Percentiles rank a stretch among this genome's conserved stretches.
These are phyloP conservation scores for Micromonas pusilla DNA, from an alignment of 139 green algal species.

Conservation along the genomic window DNA sequence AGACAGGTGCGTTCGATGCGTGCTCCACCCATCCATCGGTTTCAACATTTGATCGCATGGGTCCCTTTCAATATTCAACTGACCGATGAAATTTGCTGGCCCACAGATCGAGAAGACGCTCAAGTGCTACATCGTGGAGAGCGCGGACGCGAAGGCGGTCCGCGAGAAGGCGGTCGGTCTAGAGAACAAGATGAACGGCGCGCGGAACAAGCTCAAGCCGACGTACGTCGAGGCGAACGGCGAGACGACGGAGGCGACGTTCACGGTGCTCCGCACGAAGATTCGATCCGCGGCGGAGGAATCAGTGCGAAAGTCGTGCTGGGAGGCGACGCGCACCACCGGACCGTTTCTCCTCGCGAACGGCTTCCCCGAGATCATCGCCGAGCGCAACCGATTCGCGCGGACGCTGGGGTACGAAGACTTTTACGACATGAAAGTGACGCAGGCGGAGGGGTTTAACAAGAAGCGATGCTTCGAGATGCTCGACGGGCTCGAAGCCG, in stretches of 20 bases:
- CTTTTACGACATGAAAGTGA: conserved; percentile 71
- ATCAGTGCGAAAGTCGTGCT: conserved; percentile 45
- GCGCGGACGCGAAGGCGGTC: conserved; percentile 24
- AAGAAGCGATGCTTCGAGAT: conserved; percentile 68
- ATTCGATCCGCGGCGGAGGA: conserved; percentile 60
- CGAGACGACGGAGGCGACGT: not conserved
- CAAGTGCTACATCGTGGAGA: conserved; percentile 58
- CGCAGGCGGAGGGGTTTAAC: conserved; percentile 70
- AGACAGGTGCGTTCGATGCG: too few relatives aligned
- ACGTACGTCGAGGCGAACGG: conserved; percentile 51
- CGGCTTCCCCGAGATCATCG: conserved; percentile 67
- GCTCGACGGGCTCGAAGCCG: conserved; percentile 58
- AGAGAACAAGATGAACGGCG: conserved; percentile 51
- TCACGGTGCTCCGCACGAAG: conserved; percentile 53
- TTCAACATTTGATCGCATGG: too few relatives aligned
- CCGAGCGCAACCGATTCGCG: conserved; percentile 66
- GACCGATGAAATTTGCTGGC: too few relatives aligned
- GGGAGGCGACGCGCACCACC: conserved; percentile 54
- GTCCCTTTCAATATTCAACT: too few relatives aligned
- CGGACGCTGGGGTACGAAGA: conserved; percentile 53
- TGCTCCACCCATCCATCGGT: too few relatives aligned
- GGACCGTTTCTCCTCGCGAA: conserved; percentile 56
- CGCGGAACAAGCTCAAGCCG: conserved; percentile 57
- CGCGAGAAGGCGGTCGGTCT: conserved; percentile 55
- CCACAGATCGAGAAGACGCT: conserved; percentile 68